These are phyloP conservation scores for Termitomyces sp. DNA, from an alignment of 1,284 basidiomycete species.

Conservation along the genomic window DNA sequence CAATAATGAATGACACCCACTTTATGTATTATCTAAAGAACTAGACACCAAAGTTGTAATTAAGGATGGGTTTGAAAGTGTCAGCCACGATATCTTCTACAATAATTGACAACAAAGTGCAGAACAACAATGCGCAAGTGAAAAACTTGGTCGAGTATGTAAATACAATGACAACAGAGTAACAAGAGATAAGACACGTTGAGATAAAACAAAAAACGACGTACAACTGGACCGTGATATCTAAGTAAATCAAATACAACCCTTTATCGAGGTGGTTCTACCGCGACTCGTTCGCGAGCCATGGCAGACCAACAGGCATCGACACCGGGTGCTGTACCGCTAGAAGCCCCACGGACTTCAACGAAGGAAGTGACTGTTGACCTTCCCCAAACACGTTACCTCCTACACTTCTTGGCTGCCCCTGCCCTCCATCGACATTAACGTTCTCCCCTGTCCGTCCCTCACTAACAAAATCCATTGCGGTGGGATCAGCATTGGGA, in stretches of 20 bases:
- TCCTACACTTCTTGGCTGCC: constrained; percentile 11
- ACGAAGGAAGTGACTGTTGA: constrained; percentile 53
- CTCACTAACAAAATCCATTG: constrained; percentile 14
- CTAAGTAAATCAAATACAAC: constrained; percentile 3
- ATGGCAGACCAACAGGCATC: constrained; percentile 52
- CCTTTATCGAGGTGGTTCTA: constrained; percentile 17
- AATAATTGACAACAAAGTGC: constrained; percentile 1
- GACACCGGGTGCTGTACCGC: constrained; percentile 34
- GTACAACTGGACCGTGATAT: background rate
- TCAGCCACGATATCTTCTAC: constrained; percentile 6
- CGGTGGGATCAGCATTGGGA: constrained; percentile 17
- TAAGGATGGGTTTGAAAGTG: constrained; percentile 1
- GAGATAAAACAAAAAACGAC: background rate
- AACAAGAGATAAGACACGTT: background rate
- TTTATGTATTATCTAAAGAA: background rate
- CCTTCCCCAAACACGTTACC: constrained; percentile 21
- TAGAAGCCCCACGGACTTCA: constrained; percentile 67
- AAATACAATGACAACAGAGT: constrained; percentile 9
- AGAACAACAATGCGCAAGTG: constrained; percentile 4
- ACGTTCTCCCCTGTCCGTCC: constrained; percentile 12
- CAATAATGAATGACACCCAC: background rate
- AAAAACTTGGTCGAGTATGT: constrained; percentile 4
- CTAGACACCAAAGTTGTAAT: background rate
- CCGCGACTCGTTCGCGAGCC: constrained; percentile 53
- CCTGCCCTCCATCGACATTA: constrained; percentile 10